Conservation (phyloP, 2,329 filamentous ascomycete genomes). For the Amylocarpus encephaloides region DNA sequence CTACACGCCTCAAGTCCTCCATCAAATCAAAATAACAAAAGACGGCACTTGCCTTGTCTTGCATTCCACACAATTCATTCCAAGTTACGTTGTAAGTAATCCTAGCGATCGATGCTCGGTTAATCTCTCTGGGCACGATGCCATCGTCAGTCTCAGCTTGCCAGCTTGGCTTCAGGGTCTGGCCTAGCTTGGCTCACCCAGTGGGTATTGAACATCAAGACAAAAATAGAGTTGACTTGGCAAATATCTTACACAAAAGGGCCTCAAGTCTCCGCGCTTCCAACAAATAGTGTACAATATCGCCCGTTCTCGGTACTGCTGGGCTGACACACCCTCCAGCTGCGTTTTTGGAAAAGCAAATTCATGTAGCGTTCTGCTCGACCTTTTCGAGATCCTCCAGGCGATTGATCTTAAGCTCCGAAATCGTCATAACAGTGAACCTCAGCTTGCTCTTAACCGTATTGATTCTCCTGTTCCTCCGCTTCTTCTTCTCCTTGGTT, state of each 20-base stretch:
- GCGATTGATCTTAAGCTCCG: constrained; percentile 56
- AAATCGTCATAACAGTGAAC: constrained; percentile 80
- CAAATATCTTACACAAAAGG: not conserved
- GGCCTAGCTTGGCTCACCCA: not conserved
- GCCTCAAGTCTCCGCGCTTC: not conserved
- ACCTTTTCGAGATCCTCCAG: constrained; percentile 35
- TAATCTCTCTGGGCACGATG: not conserved
- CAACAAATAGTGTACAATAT: not conserved
- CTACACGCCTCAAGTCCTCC: too few species aligned
- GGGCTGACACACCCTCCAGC: not conserved
- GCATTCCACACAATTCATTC: too few species aligned
- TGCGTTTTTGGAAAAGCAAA: not conserved
- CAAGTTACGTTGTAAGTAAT: too few species aligned
- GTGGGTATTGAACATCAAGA: too few species aligned
- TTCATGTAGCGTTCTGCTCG: constrained; percentile 1
- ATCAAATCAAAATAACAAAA: too few species aligned
- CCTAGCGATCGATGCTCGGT: not conserved
- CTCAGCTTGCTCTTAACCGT: constrained; percentile 82
- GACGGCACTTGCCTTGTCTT: too few species aligned
- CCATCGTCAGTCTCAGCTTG: not conserved
- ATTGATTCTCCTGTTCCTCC: constrained; percentile 66
- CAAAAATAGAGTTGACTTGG: not conserved
- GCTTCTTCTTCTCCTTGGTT: constrained; percentile 74
- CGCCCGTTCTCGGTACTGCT: not conserved
- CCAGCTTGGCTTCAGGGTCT: not conserved